Conservation (phyloP, 2,329 filamentous ascomycete species). For the Piedraia hortae region DNA sequence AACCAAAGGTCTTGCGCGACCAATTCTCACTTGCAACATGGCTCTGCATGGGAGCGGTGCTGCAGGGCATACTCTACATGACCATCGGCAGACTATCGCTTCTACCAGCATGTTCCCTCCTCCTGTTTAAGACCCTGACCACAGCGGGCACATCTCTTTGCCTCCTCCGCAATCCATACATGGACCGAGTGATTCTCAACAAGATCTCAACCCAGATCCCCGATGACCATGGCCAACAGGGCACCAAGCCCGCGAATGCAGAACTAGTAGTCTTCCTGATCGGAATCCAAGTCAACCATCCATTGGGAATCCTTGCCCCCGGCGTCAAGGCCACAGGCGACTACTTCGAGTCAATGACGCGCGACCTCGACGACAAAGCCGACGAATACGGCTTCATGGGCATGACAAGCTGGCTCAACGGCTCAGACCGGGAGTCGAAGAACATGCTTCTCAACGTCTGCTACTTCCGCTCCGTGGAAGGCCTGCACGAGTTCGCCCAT, state of each 20-base stretch:
- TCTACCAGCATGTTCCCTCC: too few species aligned
- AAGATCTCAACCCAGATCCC: constrained; percentile 17
- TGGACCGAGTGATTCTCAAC: constrained; percentile 12
- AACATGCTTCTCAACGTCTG: constrained; percentile 18
- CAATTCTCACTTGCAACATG: too few species aligned
- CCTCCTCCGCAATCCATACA: constrained; percentile 16
- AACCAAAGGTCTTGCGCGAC: too few species aligned
- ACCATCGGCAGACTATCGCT: too few species aligned
- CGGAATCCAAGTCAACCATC: constrained; percentile 13
- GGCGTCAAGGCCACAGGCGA: constrained; percentile 15
- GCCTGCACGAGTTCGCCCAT: constrained; percentile 26
- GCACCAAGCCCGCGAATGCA: constrained; percentile 8
- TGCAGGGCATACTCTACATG: too few species aligned
- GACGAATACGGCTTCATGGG: constrained; percentile 23
- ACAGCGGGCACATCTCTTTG: too few species aligned
- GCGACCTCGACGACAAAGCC: constrained; percentile 11
- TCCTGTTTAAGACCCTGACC: too few species aligned
- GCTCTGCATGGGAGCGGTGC: too few species aligned
- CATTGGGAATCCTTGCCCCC: constrained; percentile 22
- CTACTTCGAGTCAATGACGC: constrained; percentile 16
- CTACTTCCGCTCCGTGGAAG: constrained; percentile 25
- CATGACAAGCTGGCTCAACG: constrained; percentile 16
- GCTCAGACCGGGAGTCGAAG: constrained; percentile 14
- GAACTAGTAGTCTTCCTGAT: constrained; percentile 16
- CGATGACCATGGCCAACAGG: constrained; percentile 10